These are phyloP conservation scores for Boletus rubroflammeus DNA, from an alignment of 768 basidiomycete genomes.

Conservation along the genomic window DNA sequence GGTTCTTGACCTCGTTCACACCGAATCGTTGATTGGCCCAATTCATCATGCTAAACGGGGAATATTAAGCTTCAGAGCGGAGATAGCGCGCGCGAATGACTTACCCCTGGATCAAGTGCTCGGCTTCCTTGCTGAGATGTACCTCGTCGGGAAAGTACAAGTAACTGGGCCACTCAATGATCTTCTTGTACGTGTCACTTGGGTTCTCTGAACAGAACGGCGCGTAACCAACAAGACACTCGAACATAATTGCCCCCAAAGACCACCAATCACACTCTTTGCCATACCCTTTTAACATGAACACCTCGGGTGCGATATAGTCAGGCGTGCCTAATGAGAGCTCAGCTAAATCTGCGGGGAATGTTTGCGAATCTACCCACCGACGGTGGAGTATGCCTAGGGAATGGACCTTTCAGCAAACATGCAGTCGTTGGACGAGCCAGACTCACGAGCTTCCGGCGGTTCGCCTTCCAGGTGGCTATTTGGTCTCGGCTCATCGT, in stretches of 20 bases:
- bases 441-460: constrained; percentile 78
- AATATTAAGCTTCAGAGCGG: constrained; percentile 3
- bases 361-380: constrained; percentile 23
- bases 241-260: constrained; percentile 97
- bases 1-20: constrained; percentile 84
- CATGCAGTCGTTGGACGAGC: not conserved
- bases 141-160: constrained; percentile 95
- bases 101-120: constrained; percentile 83
- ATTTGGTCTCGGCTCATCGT: constrained; percentile 97
- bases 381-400: constrained; percentile 91
- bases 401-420: constrained; percentile 6
- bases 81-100: constrained; percentile 19
- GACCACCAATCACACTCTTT: constrained; percentile 99
- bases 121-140: constrained; percentile 87
- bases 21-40: constrained; percentile 73
- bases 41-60: constrained; percentile 67
- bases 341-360: not conserved
- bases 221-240: constrained; percentile 96
- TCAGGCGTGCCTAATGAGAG: constrained; percentile 28
- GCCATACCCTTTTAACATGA: constrained; percentile 94
- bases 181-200: constrained; percentile 97
- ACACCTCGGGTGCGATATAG: constrained; percentile 96
- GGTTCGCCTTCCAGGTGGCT: constrained; percentile 98
- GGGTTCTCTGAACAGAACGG: constrained; percentile 98
- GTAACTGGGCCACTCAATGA: constrained; percentile 92